Conservation (phyloP, 2,329 filamentous ascomycete genomes). For the Cladosporium sp. region DNA sequence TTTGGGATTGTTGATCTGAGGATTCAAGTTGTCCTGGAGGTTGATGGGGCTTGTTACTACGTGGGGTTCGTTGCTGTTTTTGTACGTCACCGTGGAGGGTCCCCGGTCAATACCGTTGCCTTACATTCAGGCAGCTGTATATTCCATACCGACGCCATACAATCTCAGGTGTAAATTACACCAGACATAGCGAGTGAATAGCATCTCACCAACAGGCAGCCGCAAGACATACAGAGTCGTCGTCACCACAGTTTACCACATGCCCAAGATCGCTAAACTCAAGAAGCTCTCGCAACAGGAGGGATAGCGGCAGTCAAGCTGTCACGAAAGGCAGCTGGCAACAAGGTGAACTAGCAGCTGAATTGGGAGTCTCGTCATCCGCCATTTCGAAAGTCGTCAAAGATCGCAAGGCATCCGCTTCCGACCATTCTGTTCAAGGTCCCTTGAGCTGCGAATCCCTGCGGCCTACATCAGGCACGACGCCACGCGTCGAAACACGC, state of each 20-base stretch:
- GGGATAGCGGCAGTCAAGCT: neutral
- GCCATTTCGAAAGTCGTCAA: neutral
- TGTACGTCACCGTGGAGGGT: slow-evolving; percentile 10
- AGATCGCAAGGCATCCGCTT: neutral
- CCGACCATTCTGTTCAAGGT: neutral
- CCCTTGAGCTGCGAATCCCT: neutral
- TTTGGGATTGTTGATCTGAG: slow-evolving; percentile 2
- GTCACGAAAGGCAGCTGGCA: neutral
- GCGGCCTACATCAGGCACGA: neutral
- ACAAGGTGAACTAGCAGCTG: neutral
- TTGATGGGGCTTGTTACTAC: neutral
- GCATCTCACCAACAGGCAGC: neutral
- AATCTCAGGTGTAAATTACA: neutral
- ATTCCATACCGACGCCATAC: neutral
- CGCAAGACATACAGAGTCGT: neutral
- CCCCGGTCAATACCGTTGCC: neutral
- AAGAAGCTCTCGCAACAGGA: neutral
- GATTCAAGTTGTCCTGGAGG: slow-evolving; percentile 4
- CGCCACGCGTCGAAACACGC: neutral
- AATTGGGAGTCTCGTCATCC: neutral
- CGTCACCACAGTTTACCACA: neutral
- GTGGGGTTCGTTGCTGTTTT: slow-evolving; percentile 1
- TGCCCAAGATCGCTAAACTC: neutral
- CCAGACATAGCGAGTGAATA: neutral
- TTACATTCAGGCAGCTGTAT: neutral